phyloP scores from a whole-genome alignment of 2,329 filamentous ascomycete genomes.

The Pestalotiopsis sp. region DNA sequence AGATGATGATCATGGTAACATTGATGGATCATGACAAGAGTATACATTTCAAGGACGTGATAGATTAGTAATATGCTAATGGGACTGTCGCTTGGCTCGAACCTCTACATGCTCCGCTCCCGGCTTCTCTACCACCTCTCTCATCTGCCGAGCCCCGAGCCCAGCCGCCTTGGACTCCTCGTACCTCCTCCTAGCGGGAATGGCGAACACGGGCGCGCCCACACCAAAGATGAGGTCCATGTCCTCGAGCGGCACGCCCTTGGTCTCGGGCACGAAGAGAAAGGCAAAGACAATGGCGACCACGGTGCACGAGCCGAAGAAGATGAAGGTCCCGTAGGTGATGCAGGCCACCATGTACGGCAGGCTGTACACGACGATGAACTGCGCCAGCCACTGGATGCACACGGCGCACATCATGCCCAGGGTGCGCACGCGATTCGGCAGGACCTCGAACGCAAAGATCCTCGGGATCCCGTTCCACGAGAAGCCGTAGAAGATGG shows the following conservation, averaged over 20 bases:
- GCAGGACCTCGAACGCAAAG: constrained; percentile 26
- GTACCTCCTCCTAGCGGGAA: neutral
- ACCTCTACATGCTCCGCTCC: neutral
- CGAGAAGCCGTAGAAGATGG: constrained; percentile 22
- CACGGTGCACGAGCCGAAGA: constrained; percentile 43
- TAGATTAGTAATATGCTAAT: no score
- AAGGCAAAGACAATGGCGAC: constrained; percentile 39
- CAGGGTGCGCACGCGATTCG: constrained; percentile 24
- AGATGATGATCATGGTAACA: no score
- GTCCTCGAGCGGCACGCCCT: constrained; percentile 43
- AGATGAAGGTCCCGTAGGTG: constrained; percentile 45
- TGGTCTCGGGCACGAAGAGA: constrained; percentile 46
- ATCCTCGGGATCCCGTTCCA: constrained; percentile 30
- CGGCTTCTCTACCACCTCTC: neutral
- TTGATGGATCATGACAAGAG: no score
- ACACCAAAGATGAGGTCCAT: constrained; percentile 40
- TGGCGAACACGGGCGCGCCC: neutral
- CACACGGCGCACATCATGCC: constrained; percentile 21
- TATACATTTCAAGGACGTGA: no score
- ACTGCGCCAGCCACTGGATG: constrained; percentile 28
- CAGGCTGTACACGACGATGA: constrained; percentile 25
- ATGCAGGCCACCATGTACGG: constrained; percentile 30
- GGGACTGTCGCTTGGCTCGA: neutral
- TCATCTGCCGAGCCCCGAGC: neutral
- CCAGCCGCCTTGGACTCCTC: neutral